Conservation (phyloP, 164 flowering plant genomes). For the Nelumbo lutea region DNA sequence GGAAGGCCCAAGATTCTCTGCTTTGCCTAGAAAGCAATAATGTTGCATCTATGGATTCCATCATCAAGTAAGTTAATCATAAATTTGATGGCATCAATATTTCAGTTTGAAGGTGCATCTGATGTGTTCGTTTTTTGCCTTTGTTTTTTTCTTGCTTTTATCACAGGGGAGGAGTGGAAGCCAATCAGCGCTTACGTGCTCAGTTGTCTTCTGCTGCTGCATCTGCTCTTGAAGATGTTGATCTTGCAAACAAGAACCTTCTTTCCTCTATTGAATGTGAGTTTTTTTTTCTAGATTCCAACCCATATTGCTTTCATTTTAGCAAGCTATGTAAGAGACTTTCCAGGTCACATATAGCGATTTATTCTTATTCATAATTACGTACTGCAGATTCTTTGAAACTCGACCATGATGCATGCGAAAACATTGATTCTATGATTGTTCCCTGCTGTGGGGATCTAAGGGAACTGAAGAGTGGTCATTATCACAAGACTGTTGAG, state of each 20-base stretch:
- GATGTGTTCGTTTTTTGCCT: not conserved
- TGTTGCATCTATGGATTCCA: slow-evolving; percentile 72
- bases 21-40: slow-evolving; percentile 62
- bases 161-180: slow-evolving; percentile 67
- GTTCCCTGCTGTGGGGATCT: slow-evolving; percentile 76
- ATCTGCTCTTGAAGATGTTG: slow-evolving; percentile 68
- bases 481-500: slow-evolving; percentile 79
- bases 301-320: too few species aligned
- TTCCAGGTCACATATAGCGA: not conserved
- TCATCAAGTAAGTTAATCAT: slow-evolving; percentile 47
- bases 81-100: not conserved
- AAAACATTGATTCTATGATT: slow-evolving; percentile 69
- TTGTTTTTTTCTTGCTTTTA: not conserved
- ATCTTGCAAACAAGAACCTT: slow-evolving; percentile 55
- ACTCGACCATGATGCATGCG: slow-evolving; percentile 87
- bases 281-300: slow-evolving; percentile 17
- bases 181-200: slow-evolving; percentile 55
- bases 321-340: not conserved
- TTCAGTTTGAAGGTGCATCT: not conserved
- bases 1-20: slow-evolving; percentile 80
- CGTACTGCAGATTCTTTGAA: slow-evolving; percentile 67
- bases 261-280: slow-evolving; percentile 72
- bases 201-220: slow-evolving; percentile 75
- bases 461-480: slow-evolving; percentile 74
- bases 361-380: not conserved